A percentile compares a stretch with the other conserved stretches of the same genome.
phyloP scores from a whole-genome alignment of 257 asterid genomes.

The Solanum acaule region DNA sequence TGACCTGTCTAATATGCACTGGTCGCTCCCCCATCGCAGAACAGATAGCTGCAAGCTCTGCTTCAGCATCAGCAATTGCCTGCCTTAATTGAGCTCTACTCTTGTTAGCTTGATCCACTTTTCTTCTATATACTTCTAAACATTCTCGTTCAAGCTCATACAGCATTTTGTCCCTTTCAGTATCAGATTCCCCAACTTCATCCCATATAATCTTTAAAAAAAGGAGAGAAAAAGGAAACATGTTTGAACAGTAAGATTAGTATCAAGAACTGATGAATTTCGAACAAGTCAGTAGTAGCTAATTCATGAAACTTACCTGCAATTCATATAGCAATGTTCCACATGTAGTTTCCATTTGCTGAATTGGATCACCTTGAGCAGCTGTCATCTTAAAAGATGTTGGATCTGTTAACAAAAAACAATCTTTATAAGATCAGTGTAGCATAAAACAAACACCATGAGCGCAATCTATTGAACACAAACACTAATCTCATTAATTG shows the following conservation, averaged over 20 bases:
- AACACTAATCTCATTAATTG: neutral
- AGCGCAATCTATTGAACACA: neutral
- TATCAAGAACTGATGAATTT: neutral
- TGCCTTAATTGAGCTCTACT: slow-evolving; percentile 86
- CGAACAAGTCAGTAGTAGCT: neutral
- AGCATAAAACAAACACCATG: neutral
- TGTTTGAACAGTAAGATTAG: neutral
- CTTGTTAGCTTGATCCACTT: slow-evolving; percentile 91
- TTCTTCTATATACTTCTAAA: slow-evolving; percentile 86
- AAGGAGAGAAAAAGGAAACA: neutral
- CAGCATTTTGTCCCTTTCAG: slow-evolving; percentile 71
- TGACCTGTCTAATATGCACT: slow-evolving; percentile 59
- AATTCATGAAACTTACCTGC: slow-evolving; percentile 43
- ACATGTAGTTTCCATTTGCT: slow-evolving; percentile 67
- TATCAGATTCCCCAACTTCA: slow-evolving; percentile 91
- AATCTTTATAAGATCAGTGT: neutral
- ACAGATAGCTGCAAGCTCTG: slow-evolving; percentile 88
- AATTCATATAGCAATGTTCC: slow-evolving; percentile 75
- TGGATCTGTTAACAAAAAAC: slow-evolving; percentile 20
- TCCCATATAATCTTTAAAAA: slow-evolving; percentile 79
- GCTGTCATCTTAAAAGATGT: slow-evolving; percentile 22
- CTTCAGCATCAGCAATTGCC: slow-evolving; percentile 99
- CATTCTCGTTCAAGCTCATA: slow-evolving; percentile 90
- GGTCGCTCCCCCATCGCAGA: slow-evolving; percentile 95
- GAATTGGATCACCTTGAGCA: slow-evolving; percentile 27